Conservation (phyloP, 495 filamentous ascomycete genomes). For the Penicillium nucicola region DNA sequence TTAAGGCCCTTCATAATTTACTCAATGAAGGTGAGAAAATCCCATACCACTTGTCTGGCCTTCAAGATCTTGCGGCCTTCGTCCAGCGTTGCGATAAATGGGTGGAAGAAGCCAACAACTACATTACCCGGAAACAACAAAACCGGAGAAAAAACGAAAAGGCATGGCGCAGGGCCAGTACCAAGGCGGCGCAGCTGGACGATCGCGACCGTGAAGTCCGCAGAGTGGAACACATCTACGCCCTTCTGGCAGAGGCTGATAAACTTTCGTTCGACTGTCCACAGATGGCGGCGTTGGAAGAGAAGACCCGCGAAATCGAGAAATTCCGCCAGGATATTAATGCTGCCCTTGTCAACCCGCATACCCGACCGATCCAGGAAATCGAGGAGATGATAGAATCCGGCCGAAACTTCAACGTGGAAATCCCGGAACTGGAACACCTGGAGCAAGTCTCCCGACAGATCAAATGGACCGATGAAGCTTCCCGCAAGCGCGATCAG, state of each 20-base stretch:
- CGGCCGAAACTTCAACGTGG: conserved; percentile 87
- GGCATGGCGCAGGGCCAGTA: conserved; percentile 75
- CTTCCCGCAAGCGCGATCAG: conserved; percentile 57
- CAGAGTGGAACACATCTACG: conserved; percentile 84
- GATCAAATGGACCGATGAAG: conserved; percentile 84
- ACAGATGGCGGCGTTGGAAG: conserved; percentile 82
- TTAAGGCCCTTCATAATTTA: conserved; percentile 81
- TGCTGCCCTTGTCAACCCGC: conserved; percentile 60
- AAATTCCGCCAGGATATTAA: conserved; percentile 80
- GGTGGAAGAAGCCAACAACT: conserved; percentile 96
- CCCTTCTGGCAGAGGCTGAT: conserved; percentile 79
- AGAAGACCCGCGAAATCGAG: conserved; percentile 83
- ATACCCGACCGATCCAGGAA: conserved; percentile 60
- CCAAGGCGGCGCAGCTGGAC: conserved; percentile 77
- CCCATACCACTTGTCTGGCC: conserved; percentile 82
- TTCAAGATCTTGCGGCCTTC: conserved; percentile 79
- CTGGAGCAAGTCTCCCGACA: conserved; percentile 78
- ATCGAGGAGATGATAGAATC: conserved; percentile 86
- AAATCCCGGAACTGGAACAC: conserved; percentile 87
- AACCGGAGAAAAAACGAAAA: conserved; percentile 97
- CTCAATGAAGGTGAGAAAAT: conserved; percentile 96
- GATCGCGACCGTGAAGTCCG: conserved; percentile 86
- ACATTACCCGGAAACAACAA: conserved; percentile 96
- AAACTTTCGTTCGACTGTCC: conserved; percentile 91
- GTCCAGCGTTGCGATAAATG: conserved; percentile 96